Base-by-base conservation (phyloP, 2,329 filamentous ascomycete genomes). In the Beauveria brongniartii region DNA sequence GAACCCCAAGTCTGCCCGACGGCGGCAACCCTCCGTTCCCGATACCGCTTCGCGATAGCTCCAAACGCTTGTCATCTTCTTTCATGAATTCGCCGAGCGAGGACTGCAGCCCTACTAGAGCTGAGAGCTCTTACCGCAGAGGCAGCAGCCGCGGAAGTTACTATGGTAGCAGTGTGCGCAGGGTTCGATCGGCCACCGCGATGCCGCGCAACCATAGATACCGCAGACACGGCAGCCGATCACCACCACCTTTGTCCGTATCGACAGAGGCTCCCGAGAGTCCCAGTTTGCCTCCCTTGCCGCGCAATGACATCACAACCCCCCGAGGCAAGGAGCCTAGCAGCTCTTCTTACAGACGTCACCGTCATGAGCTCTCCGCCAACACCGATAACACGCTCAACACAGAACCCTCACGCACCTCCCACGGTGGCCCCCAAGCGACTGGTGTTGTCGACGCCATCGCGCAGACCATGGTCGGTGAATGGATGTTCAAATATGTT, bases 391-490 rank as follows among this genome's bases (percentile, higher is more conserved):
- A 81, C 64, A 86, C 84, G 1, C 67, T 67, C 44, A 70, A 70
- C 59, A 75, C 73, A 2, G 73, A 74, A 40, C 67, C 61, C 71
- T 75, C 64, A 69, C 75, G 64, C 80, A 80, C 46, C 87, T 63
- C 61, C 82, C 77, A 81, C 59, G 80, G 78, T 66, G 77, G 79
- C 12, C 81, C 84, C 34, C 87, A 91, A 66, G 84, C 87, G 48
- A 88, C 88, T 0, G 89, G 86, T 50, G 91, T 97, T 16, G 93
- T 99, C 6, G 94, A 97, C 75, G 92, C 94, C 3, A 97, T 99
- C 73, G 92, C 94, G 1, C 92, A 96, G 70, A 95, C 93, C 0
- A 99, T 99, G 94, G 91, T 99, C 34, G 94, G 94, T 43, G 94
- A 97, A 69, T 94, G 91, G 89, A 93, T 95, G 90, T 92, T 88